These are phyloP conservation scores for Pleodorina starrii DNA, from an alignment of 139 green algal genomes.

Conservation along the genomic window DNA sequence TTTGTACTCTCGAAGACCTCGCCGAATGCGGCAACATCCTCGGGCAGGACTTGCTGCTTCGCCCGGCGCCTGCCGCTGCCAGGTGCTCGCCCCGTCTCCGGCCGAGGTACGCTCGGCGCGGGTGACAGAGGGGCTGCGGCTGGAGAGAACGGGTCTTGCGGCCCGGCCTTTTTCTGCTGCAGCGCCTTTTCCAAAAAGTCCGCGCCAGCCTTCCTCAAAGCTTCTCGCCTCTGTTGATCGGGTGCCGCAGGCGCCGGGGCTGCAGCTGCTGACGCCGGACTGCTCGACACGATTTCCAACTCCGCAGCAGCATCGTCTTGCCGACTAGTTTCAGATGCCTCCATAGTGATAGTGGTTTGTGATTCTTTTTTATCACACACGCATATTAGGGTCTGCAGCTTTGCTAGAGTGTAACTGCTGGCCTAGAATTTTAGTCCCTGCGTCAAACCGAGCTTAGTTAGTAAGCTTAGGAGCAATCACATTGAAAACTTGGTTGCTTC, in stretches of 20 bases:
- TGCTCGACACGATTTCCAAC: neutral
- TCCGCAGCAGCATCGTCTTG: neutral
- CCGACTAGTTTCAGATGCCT: neutral
- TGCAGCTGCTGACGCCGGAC: neutral
- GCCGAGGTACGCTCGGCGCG: neutral
- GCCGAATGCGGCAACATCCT: conserved; percentile 38
- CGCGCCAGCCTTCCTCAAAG: conserved; percentile 20
- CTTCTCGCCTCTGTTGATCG: conserved; percentile 3
- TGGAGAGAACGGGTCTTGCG: conserved; percentile 34
- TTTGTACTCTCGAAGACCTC: conserved; percentile 37
- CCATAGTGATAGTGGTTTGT: no score
- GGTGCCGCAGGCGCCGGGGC: neutral
- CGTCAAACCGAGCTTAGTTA: no score
- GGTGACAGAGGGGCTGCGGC: neutral
- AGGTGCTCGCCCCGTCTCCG: neutral
- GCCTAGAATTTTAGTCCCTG: no score
- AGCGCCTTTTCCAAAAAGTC: conserved; percentile 35
- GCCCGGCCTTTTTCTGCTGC: neutral
- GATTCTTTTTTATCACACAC: no score
- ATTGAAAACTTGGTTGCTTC: no score
- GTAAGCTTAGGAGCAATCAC: no score
- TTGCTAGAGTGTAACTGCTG: no score
- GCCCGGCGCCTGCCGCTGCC: neutral
- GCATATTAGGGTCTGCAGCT: no score
- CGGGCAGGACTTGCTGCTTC: conserved; percentile 1